Percentiles rank a stretch among this genome's conserved stretches.
Evolutionary conservation across 108 stramenopile genomes (phyloP).

Genomic region (Parmales sp.): DNA sequence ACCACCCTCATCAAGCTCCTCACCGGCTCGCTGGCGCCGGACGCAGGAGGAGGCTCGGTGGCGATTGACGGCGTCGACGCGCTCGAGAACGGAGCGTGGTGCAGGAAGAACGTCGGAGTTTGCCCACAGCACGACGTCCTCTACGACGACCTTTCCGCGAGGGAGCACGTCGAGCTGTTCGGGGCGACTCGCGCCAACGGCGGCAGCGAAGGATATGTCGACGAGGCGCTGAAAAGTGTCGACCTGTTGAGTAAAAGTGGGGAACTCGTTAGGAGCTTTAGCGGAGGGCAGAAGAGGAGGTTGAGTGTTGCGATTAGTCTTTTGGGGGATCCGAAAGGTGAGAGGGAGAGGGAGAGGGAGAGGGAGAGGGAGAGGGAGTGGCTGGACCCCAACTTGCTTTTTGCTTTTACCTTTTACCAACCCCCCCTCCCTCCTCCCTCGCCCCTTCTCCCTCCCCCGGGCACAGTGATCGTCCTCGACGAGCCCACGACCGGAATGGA

Average conservation of each 20-base stretch:
- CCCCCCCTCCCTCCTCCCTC: constrained; percentile 51
- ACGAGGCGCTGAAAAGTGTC: too few relatives aligned
- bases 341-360: background rate
- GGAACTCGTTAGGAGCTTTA: background rate
- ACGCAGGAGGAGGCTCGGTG: too few relatives aligned
- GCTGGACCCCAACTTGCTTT: background rate
- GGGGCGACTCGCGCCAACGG: too few relatives aligned
- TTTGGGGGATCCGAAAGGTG: background rate
- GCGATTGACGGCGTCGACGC: too few relatives aligned
- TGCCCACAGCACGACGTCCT: constrained; percentile 67
- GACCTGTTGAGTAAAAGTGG: too few relatives aligned
- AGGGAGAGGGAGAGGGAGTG: background rate
- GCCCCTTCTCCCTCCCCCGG: constrained; percentile 1
- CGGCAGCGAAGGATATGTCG: too few relatives aligned
- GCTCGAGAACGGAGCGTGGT: too few relatives aligned
- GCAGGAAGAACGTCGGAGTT: constrained; percentile 51
- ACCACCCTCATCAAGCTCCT: constrained; percentile 43
- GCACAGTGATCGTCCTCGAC: background rate
- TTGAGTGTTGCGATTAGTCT: background rate
- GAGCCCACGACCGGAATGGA: background rate
- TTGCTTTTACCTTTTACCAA: background rate
- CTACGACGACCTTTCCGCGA: constrained; percentile 45
- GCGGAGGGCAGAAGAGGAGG: background rate
- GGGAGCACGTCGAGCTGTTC: constrained; percentile 57
- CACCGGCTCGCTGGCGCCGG: constrained; percentile 28